phyloP scores from a whole-genome alignment of 1,139 yeast species.

The Zygosaccharomyces pseudobailii region DNA sequence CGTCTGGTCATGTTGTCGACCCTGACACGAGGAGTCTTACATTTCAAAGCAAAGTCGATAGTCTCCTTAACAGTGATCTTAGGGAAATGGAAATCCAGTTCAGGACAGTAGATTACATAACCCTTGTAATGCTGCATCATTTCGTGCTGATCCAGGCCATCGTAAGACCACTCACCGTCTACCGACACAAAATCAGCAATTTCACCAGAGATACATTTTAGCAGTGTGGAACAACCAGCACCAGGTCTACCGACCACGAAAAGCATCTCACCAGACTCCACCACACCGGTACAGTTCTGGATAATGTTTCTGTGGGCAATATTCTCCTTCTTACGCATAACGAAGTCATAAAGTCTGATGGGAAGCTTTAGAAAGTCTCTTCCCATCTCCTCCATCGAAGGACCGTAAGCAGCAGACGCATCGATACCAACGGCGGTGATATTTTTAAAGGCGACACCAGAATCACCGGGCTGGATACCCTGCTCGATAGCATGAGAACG shows the following conservation, averaged over 20 bases:
- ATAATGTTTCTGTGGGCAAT: constrained; percentile 45
- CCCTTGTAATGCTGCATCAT: constrained; percentile 47
- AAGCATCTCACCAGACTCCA: constrained; percentile 59
- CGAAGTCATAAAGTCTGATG: constrained; percentile 11
- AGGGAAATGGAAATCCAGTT: constrained; percentile 59
- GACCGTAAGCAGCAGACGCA: constrained; percentile 49
- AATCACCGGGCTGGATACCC: constrained; percentile 44
- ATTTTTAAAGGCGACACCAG: constrained; percentile 46
- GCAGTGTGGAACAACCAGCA: constrained; percentile 58
- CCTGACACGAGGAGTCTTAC: constrained; percentile 55
- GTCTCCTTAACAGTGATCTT: constrained; percentile 61
- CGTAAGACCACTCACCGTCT: constrained; percentile 46
- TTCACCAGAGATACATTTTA: constrained; percentile 53
- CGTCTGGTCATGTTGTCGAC: constrained; percentile 45
- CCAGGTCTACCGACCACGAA: constrained; percentile 65
- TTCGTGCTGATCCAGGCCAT: constrained; percentile 47
- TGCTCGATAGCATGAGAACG: constrained; percentile 36
- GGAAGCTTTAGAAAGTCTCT: constrained; percentile 36
- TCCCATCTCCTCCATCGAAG: constrained; percentile 43
- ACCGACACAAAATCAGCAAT: constrained; percentile 40
- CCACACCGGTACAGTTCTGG: constrained; percentile 42
- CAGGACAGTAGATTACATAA: constrained; percentile 57
- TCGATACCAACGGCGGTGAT: constrained; percentile 48
- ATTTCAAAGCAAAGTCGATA: constrained; percentile 53
- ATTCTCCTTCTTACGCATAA: constrained; percentile 32